Conservation (phyloP, 257 asterid species). For the Agastache rugosa region DNA sequence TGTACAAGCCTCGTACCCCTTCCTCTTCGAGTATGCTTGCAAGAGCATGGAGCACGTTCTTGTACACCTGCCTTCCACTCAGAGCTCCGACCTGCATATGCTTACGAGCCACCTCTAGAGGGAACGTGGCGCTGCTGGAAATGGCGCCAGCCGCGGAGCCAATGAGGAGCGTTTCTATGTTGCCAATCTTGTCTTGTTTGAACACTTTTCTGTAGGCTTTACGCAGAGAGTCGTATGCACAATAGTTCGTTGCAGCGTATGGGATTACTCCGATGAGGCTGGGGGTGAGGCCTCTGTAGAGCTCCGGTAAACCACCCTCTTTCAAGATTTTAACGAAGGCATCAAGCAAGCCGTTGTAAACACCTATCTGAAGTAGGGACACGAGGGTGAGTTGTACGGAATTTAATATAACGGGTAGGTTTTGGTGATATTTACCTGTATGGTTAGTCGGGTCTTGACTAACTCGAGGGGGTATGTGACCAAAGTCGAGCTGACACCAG, state of each 20-base stretch:
- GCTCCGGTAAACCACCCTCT: conserved; percentile 92
- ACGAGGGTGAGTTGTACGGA: background rate
- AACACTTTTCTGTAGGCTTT: conserved; percentile 63
- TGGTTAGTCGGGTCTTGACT: conserved; percentile 89
- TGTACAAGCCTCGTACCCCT: conserved; percentile 80
- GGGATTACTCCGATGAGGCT: conserved; percentile 92
- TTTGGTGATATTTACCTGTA: conserved; percentile 60
- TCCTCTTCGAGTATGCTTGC: conserved; percentile 78
- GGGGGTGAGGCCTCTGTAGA: conserved; percentile 89
- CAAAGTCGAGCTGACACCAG: conserved; percentile 93
- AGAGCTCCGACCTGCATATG: conserved; percentile 96
- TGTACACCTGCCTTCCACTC: conserved; percentile 86
- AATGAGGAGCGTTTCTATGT: conserved; percentile 84
- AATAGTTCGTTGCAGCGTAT: conserved; percentile 88
- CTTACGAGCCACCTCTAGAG: conserved; percentile 95
- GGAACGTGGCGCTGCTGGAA: conserved; percentile 92
- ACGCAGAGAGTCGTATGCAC: conserved; percentile 78
- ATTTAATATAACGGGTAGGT: conserved; percentile 1
- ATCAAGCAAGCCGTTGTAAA: conserved; percentile 72
- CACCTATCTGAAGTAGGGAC: conserved; percentile 60
- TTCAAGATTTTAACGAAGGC: conserved; percentile 80
- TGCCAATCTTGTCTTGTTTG: conserved; percentile 75
- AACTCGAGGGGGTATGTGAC: conserved; percentile 94
- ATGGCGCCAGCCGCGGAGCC: conserved; percentile 95
- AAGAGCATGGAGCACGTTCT: conserved; percentile 85